Conservation (phyloP, 352 stramenopile species). For the Phytopythium mirpurense region DNA sequence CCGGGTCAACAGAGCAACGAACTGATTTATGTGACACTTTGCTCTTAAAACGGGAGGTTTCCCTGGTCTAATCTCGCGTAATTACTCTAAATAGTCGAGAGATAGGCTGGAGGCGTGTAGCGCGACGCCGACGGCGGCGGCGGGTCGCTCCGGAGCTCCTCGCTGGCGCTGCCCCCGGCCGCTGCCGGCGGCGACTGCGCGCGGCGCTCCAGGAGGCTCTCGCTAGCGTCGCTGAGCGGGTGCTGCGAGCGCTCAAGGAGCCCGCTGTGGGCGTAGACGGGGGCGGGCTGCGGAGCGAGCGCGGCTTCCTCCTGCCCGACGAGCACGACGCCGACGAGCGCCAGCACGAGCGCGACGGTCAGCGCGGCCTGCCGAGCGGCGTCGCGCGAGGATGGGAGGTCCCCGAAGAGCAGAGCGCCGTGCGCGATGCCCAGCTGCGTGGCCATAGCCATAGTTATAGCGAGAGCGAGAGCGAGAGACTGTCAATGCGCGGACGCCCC, state of each 20-base stretch:
- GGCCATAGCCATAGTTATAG: neutral
- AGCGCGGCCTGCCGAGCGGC: neutral
- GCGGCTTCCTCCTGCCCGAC: conserved; percentile 3
- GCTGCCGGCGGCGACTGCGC: neutral
- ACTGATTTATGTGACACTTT: no score
- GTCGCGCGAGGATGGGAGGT: conserved; percentile 5
- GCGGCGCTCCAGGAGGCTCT: conserved; percentile 4
- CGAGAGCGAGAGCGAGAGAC: no score
- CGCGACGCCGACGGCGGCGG: neutral
- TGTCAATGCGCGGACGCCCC: no score
- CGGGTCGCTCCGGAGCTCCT: no score
- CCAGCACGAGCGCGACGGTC: conserved; percentile 2
- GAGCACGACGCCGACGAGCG: neutral
- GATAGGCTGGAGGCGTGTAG: conserved; percentile 5
- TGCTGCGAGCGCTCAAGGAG: conserved; percentile 1
- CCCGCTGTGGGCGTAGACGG: neutral
- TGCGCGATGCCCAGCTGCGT: conserved; percentile 12
- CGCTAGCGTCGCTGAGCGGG: neutral
- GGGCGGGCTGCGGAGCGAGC: neutral
- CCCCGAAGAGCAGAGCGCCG: conserved; percentile 13
- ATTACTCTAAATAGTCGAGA: conserved; percentile 9
- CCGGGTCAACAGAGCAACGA: no score
- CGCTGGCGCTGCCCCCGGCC: no score
- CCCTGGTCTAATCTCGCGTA: neutral
- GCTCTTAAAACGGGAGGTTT: no score